phyloP scores from a whole-genome alignment of 306 rosid genomes.

The Lathyrus tuberosus region DNA sequence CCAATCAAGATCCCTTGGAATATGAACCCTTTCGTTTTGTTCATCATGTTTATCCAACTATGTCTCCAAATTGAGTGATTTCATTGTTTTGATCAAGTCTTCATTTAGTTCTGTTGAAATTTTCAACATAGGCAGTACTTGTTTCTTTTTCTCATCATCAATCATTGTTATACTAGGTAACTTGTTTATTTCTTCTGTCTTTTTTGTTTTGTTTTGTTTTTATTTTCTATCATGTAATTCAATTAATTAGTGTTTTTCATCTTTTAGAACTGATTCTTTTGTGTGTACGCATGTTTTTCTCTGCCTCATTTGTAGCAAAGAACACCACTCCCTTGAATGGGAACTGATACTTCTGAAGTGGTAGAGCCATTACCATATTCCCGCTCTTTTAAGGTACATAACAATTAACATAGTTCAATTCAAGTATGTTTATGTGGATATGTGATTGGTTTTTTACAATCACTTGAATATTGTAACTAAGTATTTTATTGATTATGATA shows the following conservation, averaged over 20 bases:
- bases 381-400: constrained; percentile 64
- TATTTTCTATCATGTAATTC: too few relatives aligned
- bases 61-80: neutral
- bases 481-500: too few relatives aligned
- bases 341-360: constrained; percentile 61
- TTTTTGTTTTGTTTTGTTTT: too few relatives aligned
- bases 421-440: constrained; percentile 5
- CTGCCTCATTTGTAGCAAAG: constrained; percentile 46
- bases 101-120: constrained; percentile 2
- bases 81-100: neutral
- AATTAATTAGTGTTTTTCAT: neutral
- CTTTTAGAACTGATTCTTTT: neutral
- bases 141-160: constrained; percentile 35
- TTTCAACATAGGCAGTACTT: constrained; percentile 13
- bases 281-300: constrained; percentile 8
- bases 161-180: constrained; percentile 32
- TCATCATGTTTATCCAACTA: constrained; percentile 11
- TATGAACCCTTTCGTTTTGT: neutral
- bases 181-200: constrained; percentile 28
- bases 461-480: too few relatives aligned
- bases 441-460: neutral
- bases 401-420: neutral
- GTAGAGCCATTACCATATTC: constrained; percentile 44
- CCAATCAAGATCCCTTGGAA: too few relatives aligned
- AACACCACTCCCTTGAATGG: constrained; percentile 57